Percentiles rank a stretch among this genome's conserved stretches.
phyloP scores from a whole-genome alignment of 228 moss, liverwort and hornwort species.

The Sphagnum fallax region DNA sequence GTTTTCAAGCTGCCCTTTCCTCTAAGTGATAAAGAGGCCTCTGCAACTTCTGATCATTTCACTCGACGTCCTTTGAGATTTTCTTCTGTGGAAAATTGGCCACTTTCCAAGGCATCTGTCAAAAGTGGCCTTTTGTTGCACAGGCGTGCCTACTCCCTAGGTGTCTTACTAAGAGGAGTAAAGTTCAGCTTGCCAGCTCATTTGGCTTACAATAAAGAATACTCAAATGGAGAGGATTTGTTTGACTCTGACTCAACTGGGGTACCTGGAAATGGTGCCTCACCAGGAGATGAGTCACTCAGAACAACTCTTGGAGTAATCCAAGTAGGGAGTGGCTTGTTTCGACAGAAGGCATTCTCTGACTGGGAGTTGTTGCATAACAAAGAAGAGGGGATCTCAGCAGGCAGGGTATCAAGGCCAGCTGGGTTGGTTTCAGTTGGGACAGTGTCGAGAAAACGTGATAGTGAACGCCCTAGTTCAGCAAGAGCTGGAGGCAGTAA shows the following conservation, averaged over 20 bases:
- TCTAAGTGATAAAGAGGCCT: conserved; percentile 1
- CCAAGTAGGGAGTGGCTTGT: not conserved
- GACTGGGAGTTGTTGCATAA: not conserved
- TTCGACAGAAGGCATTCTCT: not conserved
- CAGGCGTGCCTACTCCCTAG: conserved; percentile 53
- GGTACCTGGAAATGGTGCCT: conserved; percentile 3
- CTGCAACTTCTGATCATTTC: not conserved
- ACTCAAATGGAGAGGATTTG: conserved; percentile 9
- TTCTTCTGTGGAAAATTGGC: conserved; percentile 12
- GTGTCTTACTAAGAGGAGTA: conserved; percentile 37
- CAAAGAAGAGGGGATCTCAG: not conserved
- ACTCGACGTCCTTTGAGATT: conserved; percentile 11
- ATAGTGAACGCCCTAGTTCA: not conserved
- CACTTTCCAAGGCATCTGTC: conserved; percentile 9
- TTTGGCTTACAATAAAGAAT: not conserved
- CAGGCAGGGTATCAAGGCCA: not conserved
- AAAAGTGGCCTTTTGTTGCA: conserved; percentile 24
- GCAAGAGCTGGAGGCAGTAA: not conserved
- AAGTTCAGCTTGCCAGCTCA: conserved; percentile 35
- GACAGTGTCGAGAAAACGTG: not conserved
- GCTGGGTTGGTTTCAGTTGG: not conserved
- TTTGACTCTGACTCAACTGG: not conserved
- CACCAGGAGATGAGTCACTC: conserved; percentile 8
- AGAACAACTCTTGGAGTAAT: conserved; percentile 7
- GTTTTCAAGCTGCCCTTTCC: conserved; percentile 34